Conservation (phyloP, 2,329 filamentous ascomycete genomes). For the Cordyceps pruinosa region DNA sequence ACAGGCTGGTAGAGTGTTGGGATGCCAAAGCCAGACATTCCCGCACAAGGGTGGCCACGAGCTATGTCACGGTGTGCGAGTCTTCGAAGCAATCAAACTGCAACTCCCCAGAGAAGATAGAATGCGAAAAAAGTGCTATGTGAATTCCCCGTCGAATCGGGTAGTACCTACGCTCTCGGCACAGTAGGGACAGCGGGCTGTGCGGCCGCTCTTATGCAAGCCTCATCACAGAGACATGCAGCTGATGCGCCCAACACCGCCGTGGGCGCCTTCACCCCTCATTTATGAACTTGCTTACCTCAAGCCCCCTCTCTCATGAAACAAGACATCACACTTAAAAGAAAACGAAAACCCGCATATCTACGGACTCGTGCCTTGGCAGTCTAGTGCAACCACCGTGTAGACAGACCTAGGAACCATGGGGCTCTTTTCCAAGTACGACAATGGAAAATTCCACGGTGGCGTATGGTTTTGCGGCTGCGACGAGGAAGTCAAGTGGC, state of each 20-base stretch:
- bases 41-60: too few relatives aligned
- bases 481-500: not conserved
- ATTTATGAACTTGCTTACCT: not conserved
- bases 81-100: too few relatives aligned
- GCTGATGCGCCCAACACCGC: not conserved
- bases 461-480: constrained; percentile 1
- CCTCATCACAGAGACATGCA: not conserved
- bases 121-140: too few relatives aligned
- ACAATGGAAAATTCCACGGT: not conserved
- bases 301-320: not conserved
- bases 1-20: too few relatives aligned
- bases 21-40: too few relatives aligned
- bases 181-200: too few relatives aligned
- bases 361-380: too few relatives aligned
- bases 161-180: too few relatives aligned
- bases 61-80: too few relatives aligned
- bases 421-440: not conserved
- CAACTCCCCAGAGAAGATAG: too few relatives aligned
- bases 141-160: too few relatives aligned
- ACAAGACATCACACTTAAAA: not conserved
- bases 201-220: not conserved
- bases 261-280: not conserved
- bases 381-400: not conserved
- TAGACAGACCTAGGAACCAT: not conserved
- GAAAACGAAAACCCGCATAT: too few relatives aligned